phyloP scores from a whole-genome alignment of 2,329 filamentous ascomycete genomes.

The Fusarium sp. region DNA sequence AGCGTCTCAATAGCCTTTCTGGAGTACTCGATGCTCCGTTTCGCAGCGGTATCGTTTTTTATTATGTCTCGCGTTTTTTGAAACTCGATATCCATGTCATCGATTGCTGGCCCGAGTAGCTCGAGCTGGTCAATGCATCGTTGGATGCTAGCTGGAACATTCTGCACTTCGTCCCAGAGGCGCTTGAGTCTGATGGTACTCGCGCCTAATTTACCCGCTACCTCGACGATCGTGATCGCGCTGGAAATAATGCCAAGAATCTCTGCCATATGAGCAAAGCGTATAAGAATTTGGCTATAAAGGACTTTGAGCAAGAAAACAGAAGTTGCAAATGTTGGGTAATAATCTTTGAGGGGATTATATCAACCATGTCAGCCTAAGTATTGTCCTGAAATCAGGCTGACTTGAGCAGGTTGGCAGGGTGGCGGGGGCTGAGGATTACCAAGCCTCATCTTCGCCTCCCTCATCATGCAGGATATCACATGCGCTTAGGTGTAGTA shows the following conservation, averaged over 20 bases:
- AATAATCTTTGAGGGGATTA: too few species aligned
- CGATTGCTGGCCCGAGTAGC: not conserved
- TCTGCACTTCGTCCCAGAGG: constrained; percentile 36
- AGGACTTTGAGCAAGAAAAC: not conserved
- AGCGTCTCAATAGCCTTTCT: constrained; percentile 9
- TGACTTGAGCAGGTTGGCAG: not conserved
- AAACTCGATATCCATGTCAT: constrained; percentile 27
- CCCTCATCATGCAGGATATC: not conserved
- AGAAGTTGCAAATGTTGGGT: too few species aligned
- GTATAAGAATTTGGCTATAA: too few species aligned
- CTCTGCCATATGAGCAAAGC: constrained; percentile 30
- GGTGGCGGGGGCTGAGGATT: not conserved
- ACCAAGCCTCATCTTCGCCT: not conserved
- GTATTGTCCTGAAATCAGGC: not conserved
- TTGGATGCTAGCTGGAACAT: constrained; percentile 14
- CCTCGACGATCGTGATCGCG: constrained; percentile 33
- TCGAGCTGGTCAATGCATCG: constrained; percentile 18
- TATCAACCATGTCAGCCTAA: too few species aligned
- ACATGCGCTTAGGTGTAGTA: not conserved
- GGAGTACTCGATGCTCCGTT: constrained; percentile 24
- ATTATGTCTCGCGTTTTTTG: not conserved
- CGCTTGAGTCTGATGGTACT: constrained; percentile 25
- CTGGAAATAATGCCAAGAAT: constrained; percentile 26
- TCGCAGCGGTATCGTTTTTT: not conserved
- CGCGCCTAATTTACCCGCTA: constrained; percentile 30